phyloP scores from a whole-genome alignment of 169 alveolate genomes.

The Plasmodium reichenowi region DNA sequence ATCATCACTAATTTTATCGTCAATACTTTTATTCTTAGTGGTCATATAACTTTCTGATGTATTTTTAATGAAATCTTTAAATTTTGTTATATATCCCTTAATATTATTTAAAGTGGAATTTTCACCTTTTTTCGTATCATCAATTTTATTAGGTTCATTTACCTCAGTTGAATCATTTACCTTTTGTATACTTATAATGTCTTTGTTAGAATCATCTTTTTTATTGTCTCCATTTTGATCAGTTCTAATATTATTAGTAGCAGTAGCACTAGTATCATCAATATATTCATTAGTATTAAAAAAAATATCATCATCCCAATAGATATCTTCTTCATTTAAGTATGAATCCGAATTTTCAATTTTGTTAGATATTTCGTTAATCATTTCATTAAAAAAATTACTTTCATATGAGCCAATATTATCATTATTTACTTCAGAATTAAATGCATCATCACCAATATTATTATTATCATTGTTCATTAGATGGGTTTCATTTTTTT shows the following conservation, averaged over 20 bases:
- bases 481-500: background rate
- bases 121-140: too few species aligned
- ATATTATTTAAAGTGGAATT: too few species aligned
- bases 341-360: background rate
- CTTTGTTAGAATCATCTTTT: background rate
- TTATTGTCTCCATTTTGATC: background rate
- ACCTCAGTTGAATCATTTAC: background rate
- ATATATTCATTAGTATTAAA: background rate
- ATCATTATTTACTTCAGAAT: background rate
- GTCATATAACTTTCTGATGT: too few species aligned
- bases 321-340: background rate
- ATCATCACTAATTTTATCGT: too few species aligned
- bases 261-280: too few species aligned
- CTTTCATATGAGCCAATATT: background rate
- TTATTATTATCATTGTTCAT: background rate
- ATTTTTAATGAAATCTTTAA: too few species aligned
- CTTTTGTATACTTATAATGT: background rate
- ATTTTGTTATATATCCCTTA: too few species aligned
- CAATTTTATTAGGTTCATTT: too few species aligned
- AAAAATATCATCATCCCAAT: background rate
- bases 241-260: background rate
- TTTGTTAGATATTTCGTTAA: background rate
- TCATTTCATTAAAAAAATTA: background rate
- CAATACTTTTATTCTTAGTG: too few species aligned
- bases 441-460: background rate